These are phyloP conservation scores for Podaxis carcinomalis DNA, from an alignment of 768 basidiomycete genomes.

Conservation along the genomic window DNA sequence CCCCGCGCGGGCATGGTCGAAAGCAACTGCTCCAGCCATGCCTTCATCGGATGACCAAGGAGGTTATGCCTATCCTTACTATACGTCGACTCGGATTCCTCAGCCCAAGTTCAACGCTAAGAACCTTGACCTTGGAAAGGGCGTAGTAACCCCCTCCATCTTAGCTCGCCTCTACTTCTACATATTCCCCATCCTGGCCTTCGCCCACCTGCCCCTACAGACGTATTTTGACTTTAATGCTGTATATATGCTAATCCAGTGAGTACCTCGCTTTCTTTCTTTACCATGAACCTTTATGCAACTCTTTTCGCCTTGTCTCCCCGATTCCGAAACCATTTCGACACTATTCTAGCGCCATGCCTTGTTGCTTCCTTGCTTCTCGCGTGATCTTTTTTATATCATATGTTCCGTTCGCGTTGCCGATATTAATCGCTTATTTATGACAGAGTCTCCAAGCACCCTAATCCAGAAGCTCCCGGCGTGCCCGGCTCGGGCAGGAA, in stretches of 20 bases:
- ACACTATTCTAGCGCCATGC: constrained; percentile 2
- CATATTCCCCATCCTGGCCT: constrained; percentile 63
- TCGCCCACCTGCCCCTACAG: constrained; percentile 72
- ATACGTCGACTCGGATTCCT: constrained; percentile 26
- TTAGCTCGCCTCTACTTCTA: constrained; percentile 59
- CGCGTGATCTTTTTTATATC: neutral
- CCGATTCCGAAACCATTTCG: neutral
- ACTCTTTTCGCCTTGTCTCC: constrained; percentile 1
- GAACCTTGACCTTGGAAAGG: constrained; percentile 61
- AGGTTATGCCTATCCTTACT: constrained; percentile 2
- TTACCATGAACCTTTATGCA: neutral
- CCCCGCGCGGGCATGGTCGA: constrained; percentile 50
- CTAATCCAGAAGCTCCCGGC: constrained; percentile 56
- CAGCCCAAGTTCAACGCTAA: constrained; percentile 66
- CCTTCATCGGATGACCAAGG: constrained; percentile 21
- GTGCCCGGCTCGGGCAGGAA: constrained; percentile 62
- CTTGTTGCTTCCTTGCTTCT: constrained; percentile 6
- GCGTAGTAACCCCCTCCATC: constrained; percentile 53
- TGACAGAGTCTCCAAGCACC: constrained; percentile 67
- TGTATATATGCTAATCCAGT: constrained; percentile 81
- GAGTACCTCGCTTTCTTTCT: constrained; percentile 32
- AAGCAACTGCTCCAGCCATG: constrained; percentile 42
- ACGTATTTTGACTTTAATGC: constrained; percentile 89
- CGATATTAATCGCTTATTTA: constrained; percentile 2
- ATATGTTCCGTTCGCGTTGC: neutral